Evolutionary conservation across 495 filamentous ascomycete species (phyloP), one percentile per base, ranked within the genome.

Genomic region (Daldinia decipiens): DNA sequence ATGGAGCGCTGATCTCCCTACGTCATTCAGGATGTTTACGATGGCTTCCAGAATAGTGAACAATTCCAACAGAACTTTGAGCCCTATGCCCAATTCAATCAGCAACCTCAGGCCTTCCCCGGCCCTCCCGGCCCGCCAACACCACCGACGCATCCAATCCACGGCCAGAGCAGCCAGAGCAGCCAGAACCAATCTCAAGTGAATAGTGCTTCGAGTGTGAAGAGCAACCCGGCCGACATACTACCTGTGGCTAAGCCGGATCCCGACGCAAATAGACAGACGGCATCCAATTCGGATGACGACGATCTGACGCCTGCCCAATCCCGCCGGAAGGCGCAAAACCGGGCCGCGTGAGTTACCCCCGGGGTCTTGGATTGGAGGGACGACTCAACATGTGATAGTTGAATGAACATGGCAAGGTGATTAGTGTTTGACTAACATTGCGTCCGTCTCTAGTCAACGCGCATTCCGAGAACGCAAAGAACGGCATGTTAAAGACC

Each of bases 381-480:
- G 57, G 38, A 51, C 31, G 29, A 39, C 43, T 13, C 47, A 32
- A 54, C 50, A 26, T 29, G 64, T 39, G 40, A 36, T 36, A 29
- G n/a, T n/a, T n/a, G n/a, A 13, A 67, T 26, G 17, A 19, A 27
- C 47, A 36, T 54, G 27, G 13, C 24, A 43, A 60, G 17, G 52
- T 36, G 27, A 15, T 38, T 11, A 19, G 4, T 13, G 3, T 36
- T 54, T 60, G 19, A 51, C 72, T 72, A 68, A 78, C 67, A 50
- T 13, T n/a, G 3, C 9, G 1, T 38, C 26, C 5, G 31, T 53
- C 0, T 50, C 0, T 64, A 98, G 95, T 34, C 95, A 99, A 83
- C 90, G 95, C 74, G 95, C 95, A 52, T 99, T 98, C 78, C 93
- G 95, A 62, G 95, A 99, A 78, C 91, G 95, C 69, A 99, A 98